Evolutionary conservation across 257 asterid genomes (phyloP), one percentile per base, ranked within the genome.

Genomic region (Fraxinus excelsior): DNA sequence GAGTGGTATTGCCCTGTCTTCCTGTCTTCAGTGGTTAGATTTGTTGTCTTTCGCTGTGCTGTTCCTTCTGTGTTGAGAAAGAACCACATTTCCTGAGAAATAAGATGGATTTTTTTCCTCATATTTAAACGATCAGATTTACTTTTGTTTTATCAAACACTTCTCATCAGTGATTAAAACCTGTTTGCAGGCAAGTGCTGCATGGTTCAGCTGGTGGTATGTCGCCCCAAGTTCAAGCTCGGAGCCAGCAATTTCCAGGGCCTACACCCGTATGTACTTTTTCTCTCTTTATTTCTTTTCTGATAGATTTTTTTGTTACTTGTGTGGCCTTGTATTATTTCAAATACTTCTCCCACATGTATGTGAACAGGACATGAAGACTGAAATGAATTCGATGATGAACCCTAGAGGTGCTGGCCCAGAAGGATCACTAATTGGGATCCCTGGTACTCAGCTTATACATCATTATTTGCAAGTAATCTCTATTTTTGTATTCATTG

Each of bases 351-450:
- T 67, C 66, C 23, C 70, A 3, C 72, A 35, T 56, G 62, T 79
- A 42, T 78, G 71, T 80, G 23, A 77, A 77, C 91, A 96, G 98
- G 99, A 93, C 66, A 90, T 93, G 62, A 93, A 96, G 82, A 64
- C 96, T 35, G 99, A 96, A 77, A 92, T 92, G 90, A 96, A 93
- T 86, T 96, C 94, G 10, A 87, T 92, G 51, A 78, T 90, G 83
- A 96, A 92, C 78, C 92, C 94, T 19, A 84, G 97, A 86, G 90
- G 88, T 76, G 89, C 87, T 28, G 97, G 95, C 38, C 77, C 96
- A 23, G 99, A 96, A 76, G 99, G 97, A 82, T 94, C 99, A 64
- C 84, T 94, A 77, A 91, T 93, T 76, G 99, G 99, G 75, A 90
- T 89, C 67, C 94, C 93, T 32, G 99, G 99, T 92, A 89, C 46